These are phyloP conservation scores for Mycena vulgaris DNA, from an alignment of 768 basidiomycete species.

Conservation along the genomic window DNA sequence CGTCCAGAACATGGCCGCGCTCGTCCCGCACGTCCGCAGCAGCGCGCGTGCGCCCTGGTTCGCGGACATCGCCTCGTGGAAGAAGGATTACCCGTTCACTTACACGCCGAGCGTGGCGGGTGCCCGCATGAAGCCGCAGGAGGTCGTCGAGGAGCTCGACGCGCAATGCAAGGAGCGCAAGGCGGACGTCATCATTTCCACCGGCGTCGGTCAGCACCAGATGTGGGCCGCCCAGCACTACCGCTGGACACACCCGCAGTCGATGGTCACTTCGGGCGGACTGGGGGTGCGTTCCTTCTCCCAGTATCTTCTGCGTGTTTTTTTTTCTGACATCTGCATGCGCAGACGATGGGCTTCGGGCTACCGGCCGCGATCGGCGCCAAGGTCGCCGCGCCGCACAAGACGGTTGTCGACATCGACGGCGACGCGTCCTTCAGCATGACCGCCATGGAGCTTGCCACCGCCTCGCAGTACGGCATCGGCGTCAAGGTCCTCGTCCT, in stretches of 20 bases:
- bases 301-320: conserved; percentile 24
- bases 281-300: conserved; percentile 79
- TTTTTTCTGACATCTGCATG: conserved; percentile 4
- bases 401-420: conserved; percentile 96
- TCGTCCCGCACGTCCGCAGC: conserved; percentile 84
- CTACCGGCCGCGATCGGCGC: conserved; percentile 96
- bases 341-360: conserved; percentile 98
- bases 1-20: conserved; percentile 80
- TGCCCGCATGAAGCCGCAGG: conserved; percentile 93
- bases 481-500: conserved; percentile 95
- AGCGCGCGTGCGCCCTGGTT: conserved; percentile 87
- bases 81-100: conserved; percentile 91
- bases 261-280: conserved; percentile 95
- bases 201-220: conserved; percentile 99
- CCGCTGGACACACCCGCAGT: conserved; percentile 89
- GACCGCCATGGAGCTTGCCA: conserved; percentile 99
- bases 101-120: conserved; percentile 77
- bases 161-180: conserved; percentile 83
- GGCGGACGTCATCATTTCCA: conserved; percentile 89
- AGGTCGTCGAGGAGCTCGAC: conserved; percentile 95
- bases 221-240: conserved; percentile 99
- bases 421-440: conserved; percentile 99
- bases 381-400: conserved; percentile 95
- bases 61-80: conserved; percentile 86
- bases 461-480: conserved; percentile 91